Conservation (phyloP, 148 eudicot genomes). For the Rhododendron simsii region DNA sequence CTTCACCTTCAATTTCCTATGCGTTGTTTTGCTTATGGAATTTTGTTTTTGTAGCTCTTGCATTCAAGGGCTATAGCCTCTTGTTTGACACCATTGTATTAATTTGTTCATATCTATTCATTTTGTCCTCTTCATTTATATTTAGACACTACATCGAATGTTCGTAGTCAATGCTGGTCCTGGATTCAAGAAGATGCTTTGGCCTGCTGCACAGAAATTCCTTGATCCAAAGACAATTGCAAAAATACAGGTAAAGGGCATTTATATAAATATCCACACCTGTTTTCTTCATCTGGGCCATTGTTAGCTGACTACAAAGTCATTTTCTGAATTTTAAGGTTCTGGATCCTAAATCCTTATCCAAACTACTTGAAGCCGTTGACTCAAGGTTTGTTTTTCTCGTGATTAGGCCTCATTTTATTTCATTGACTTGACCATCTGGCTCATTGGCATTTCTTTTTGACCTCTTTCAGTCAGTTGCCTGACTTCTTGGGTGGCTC, state of each 20-base stretch:
- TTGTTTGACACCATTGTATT: not conserved
- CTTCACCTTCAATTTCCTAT: not conserved
- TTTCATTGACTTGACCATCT: not conserved
- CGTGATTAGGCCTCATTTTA: not conserved
- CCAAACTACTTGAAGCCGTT: constrained; percentile 47
- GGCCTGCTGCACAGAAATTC: constrained; percentile 76
- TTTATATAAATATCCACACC: not conserved
- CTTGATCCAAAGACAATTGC: constrained; percentile 61
- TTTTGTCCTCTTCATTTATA: not conserved
- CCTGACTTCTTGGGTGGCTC: constrained; percentile 78
- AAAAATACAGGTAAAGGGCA: constrained; percentile 51
- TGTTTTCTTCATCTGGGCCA: not conserved
- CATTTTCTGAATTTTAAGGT: constrained; percentile 37
- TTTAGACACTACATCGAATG: constrained; percentile 72
- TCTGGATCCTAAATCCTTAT: constrained; percentile 54
- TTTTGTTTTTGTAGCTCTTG: not conserved
- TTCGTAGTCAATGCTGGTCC: constrained; percentile 78
- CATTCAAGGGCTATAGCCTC: not conserved
- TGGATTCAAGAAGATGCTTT: constrained; percentile 66
- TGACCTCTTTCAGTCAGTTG: constrained; percentile 46
- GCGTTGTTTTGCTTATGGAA: not conserved
- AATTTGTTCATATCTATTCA: not conserved
- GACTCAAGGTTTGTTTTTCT: constrained; percentile 53
- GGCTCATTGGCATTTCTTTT: constrained; percentile 9
- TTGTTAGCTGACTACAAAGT: constrained; percentile 1